Percentiles rank a stretch among this genome's conserved stretches.
These are phyloP conservation scores for Saccharomycopsis olivae DNA, from an alignment of 805 yeast species.

Conservation along the genomic window DNA sequence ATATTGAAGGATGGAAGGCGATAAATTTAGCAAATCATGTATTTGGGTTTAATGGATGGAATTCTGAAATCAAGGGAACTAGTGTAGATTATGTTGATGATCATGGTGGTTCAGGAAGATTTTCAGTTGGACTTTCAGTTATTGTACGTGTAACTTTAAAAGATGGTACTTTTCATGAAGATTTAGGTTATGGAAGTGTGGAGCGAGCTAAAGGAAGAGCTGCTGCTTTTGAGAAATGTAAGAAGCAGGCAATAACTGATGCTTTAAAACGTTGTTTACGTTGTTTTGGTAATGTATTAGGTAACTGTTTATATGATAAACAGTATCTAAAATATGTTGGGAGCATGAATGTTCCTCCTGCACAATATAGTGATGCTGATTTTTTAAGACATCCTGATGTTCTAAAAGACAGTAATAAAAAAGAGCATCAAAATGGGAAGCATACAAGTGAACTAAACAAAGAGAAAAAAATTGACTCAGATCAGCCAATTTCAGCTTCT, in stretches of 20 bases:
- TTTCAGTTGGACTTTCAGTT: slow-evolving; percentile 58
- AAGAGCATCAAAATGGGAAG: not conserved
- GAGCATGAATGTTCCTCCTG: slow-evolving; percentile 30
- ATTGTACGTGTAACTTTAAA: slow-evolving; percentile 62
- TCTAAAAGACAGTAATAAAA: slow-evolving; percentile 1
- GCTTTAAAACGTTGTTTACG: slow-evolving; percentile 70
- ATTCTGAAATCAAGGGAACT: slow-evolving; percentile 53
- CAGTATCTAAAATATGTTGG: slow-evolving; percentile 44
- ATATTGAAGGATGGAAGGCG: slow-evolving; percentile 79
- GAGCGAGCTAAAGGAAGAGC: slow-evolving; percentile 66
- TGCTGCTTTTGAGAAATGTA: slow-evolving; percentile 73
- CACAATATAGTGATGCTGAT: slow-evolving; percentile 23
- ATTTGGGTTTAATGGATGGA: slow-evolving; percentile 81
- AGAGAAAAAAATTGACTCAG: not conserved
- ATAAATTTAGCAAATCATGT: slow-evolving; percentile 70
- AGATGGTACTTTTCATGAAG: slow-evolving; percentile 75
- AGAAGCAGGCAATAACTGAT: slow-evolving; percentile 77
- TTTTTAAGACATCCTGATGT: slow-evolving; percentile 24
- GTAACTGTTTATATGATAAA: slow-evolving; percentile 77
- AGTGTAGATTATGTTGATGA: slow-evolving; percentile 61
- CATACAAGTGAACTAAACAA: not conserved
- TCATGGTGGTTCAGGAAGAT: slow-evolving; percentile 40
- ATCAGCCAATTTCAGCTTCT: not conserved
- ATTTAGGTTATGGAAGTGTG: slow-evolving; percentile 75
- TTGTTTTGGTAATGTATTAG: slow-evolving; percentile 74